Evolutionary conservation across 306 rosid species (phyloP), one percentile per base, ranked within the genome.

Genomic region (Alnus rubra): DNA sequence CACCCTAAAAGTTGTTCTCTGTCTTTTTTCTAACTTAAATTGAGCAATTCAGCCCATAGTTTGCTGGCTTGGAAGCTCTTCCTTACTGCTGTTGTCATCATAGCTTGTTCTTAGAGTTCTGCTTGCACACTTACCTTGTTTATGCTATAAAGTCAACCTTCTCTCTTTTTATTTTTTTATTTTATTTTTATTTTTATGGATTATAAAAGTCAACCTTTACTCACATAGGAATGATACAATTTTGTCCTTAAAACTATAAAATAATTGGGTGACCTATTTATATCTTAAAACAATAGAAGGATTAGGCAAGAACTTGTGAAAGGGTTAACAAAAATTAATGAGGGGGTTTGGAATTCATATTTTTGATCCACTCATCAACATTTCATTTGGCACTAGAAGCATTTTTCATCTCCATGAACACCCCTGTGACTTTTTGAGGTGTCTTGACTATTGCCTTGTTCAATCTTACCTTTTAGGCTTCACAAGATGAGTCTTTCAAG

Each of bases 401-500:
- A 64, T 33, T 33, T 11, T 64, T 1, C 69, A 5, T 31, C 9
- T 64, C 16, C 16, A 60, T 30, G 14, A 58, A 5, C 4, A 9
- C 23, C 5, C 37, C 71, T 23, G 31, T 86, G 70, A 18, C 15
- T 14, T n/a, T n/a, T 71, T 35, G 39, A 45, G 69, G 28, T 81
- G 60, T 9, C 56, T 77, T 52, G 62, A 59, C 50, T 31, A 47
- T 19, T 28, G 68, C 72, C 58, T 53, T 76, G 39, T 47, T 51
- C 54, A n/a, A 78, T 49, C 42, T 74, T 63, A 44, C 33, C 42
- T 73, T 31, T 65, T 81, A 96, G 98, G 94, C 86, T 81, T 87
- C 93, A 84, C 88, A 74, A 30, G 87, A 87, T 28, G 97, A 93
- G 76, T 88, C 88, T 15, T 55, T 74, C 52, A 91, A 88, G 82